Evolutionary conservation across 306 rosid genomes (phyloP), one percentile per base, ranked within the genome.

Genomic region (Rosa chinensis): DNA sequence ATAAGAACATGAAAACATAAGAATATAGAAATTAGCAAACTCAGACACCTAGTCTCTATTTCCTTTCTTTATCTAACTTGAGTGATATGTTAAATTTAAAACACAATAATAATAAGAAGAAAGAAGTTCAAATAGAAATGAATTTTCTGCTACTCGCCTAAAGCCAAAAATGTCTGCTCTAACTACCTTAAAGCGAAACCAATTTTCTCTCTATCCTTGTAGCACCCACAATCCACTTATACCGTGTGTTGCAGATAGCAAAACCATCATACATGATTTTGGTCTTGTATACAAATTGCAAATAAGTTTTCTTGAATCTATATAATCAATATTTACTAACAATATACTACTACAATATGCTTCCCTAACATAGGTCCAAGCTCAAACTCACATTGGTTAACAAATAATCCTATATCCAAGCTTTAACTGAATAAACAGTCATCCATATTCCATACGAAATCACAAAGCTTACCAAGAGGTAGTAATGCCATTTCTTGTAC

Each of bases 401-500:
- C 21, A 59, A 66, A 72, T 20, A 44, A 75, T 74, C 78, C 28
- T 49, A 62, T 23, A 21, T 62, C 20, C 9, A 59, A 2, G 32
- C 9, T 3, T 37, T 37, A 68, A 73, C 32, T n/a, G 23, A 73
- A 43, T 44, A 61, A 39, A 77, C 18, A 43, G 21, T 47, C 35
- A 47, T 49, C 42, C 35, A 81, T 5, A 47, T 49, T 49, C 42
- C 35, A 81, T 5, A 47, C 56, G 48, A 79, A 69, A 66, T 77
- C 12, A 56, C 35, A 73, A 73, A 52, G 79, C 93, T 87, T 85
- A 92, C 98, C 95, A 94, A 84, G 49, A 94, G 94, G 80, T 94
- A 94, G 83, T 94, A 94, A 84, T 94, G 98, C 97, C 97, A 94
- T 86, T 94, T 94, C 92, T 89, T 92, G 87, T 86, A 92, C 85